Base-by-base conservation (phyloP, 2,329 filamentous ascomycete genomes). In the Calonectria montana region DNA sequence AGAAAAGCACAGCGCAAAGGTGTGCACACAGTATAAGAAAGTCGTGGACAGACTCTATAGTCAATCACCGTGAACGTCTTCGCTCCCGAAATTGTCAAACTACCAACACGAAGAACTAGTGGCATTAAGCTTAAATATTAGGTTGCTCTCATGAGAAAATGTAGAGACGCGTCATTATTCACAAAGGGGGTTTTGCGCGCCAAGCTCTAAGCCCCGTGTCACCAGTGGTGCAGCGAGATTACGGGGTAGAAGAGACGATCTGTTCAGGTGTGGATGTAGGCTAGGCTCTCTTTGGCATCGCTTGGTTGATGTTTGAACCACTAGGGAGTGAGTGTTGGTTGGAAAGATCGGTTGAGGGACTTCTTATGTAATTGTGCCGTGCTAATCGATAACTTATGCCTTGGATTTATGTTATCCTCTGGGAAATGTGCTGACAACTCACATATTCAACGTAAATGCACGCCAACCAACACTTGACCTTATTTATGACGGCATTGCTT, bases 81-180 rank as follows among this genome's bases (percentile, higher is more conserved):
- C 21, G 35, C n/a, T 35, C 29, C 23, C 4, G 53, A 25, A 21
- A 39, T 37, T 39, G 53, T 35, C n/a, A 59, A 59, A 23, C 53
- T 21, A 25, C 31, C 31, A 59, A 59, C 53, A 59, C 53, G 53
- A 59, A 59, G 21, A 59, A 8, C 21, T 15, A 23, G 23, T 35
- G 21, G 9, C n/a, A 25, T 59, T 39, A 59, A 39, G 53, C 53
- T 59, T 59, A 59, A 59, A 39, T 59, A 59, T 59, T 59, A 59
- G 53, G n/a, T 59, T 59, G 53, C 3, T 10, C 13, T 23, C 2
- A 18, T 39, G 21, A 21, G 13, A 39, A 23, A 57, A 21, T 9
- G 15, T 15, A 23, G 15, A 8, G 31, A 39, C 31, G 53, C 53
- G 53, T 39, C 29, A 37, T 8, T 23, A 9, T 25, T 4, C 23